phyloP scores from a whole-genome alignment of 805 yeast species.

The Kodamaea leandrae region DNA sequence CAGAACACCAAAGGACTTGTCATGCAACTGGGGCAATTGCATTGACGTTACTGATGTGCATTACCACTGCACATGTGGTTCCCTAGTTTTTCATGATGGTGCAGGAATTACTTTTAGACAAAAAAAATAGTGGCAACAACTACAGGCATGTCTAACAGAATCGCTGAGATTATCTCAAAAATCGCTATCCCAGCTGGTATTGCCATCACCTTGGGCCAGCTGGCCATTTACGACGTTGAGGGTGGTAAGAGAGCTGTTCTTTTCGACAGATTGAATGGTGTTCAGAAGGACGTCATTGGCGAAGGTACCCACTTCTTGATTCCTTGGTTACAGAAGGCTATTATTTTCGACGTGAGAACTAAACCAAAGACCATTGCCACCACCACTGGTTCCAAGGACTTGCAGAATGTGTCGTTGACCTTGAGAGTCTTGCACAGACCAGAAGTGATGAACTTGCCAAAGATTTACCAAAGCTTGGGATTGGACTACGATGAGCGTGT shows the following conservation, averaged over 20 bases:
- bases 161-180: constrained; percentile 36
- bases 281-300: constrained; percentile 81
- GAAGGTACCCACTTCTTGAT: constrained; percentile 95
- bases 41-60: too few species aligned
- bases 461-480: constrained; percentile 87
- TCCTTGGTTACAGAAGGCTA: constrained; percentile 95
- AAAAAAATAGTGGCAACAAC: constrained; percentile 10
- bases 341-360: constrained; percentile 90
- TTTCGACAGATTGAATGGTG: constrained; percentile 89
- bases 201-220: constrained; percentile 68
- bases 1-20: too few species aligned
- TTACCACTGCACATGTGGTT: too few species aligned
- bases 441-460: constrained; percentile 76
- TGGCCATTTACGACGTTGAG: constrained; percentile 88
- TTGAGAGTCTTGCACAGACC: constrained; percentile 93
- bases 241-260: constrained; percentile 97
- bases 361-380: constrained; percentile 91
- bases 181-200: constrained; percentile 73
- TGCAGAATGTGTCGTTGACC: constrained; percentile 93
- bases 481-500: constrained; percentile 94
- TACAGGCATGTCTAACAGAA: constrained; percentile 31
- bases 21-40: too few species aligned
- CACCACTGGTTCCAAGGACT: constrained; percentile 94
- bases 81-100: too few species aligned
- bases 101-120: too few species aligned